Base-by-base conservation (phyloP, 345 rosid genomes). In the Cardamine occulta region DNA sequence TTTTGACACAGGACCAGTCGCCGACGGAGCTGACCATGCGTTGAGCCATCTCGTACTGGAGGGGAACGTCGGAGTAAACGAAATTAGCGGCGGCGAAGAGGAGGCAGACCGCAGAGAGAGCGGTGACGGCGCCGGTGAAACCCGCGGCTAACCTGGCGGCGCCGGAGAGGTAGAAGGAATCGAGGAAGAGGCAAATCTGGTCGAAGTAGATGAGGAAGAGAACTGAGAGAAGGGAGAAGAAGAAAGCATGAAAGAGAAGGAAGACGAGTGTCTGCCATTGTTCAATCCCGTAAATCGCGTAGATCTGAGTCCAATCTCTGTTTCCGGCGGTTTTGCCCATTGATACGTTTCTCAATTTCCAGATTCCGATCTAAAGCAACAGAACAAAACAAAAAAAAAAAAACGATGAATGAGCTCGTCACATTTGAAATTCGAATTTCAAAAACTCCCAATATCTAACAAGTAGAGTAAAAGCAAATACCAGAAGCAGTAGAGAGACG, bases 301-400 rank as follows among this genome's bases (percentile, higher is more conserved):
- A 95, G 93, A 95, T 92, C 97, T 95, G 99, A 61, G 92, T 76
- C 97, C 97, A 92, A 26, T 95, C 97, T 68, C 86, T 80, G 68
- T 80, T 60, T 31, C 70, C 61, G 58, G 72, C 55, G 71, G 58
- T 45, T 77, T 85, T 85, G 2, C 83, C 87, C 87, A 86, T 84
- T 3, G 5, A 12, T 10, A 1, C 6, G 7, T 18, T 58, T 14
- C 48, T 28, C 28, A 12, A 69, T 39, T 47, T 58, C 58, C 39
- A 54, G 66, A 70, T 63, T 68, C 67, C 62, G 79, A 67, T 75
- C 67, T 67, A 53, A 19, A 1, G 7, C 9, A 59, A 65, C 6
- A 5, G 23, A 49, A 19, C 12, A 3, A 8, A 59, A 65, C 6
- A 5, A n/a, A 49, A 19, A 17, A 3, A 8, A 28, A 21, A 2